Evolutionary conservation across 495 filamentous ascomycete species (phyloP).

Genomic region (Penicillium flavigenum): DNA sequence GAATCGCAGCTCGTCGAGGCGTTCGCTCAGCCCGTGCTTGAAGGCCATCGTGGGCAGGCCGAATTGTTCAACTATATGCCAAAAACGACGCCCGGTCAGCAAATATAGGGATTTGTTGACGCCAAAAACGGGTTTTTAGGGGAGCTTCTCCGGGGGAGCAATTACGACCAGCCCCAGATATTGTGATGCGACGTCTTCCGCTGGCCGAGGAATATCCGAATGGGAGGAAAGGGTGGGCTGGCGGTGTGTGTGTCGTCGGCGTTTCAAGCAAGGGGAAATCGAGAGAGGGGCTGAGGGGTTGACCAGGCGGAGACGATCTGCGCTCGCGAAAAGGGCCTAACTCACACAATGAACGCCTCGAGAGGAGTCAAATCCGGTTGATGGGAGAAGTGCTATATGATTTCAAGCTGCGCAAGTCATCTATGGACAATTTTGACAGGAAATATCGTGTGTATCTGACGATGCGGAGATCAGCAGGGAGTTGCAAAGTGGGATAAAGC

Average conservation of each 20-base stretch:
- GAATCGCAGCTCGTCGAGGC: conserved; percentile 76
- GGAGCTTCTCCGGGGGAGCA: conserved; percentile 6
- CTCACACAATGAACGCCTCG: conserved; percentile 50
- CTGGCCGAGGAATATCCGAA: conserved; percentile 9
- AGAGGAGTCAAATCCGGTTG: conserved; percentile 25
- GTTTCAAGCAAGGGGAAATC: conserved; percentile 40
- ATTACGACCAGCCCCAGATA: conserved; percentile 14
- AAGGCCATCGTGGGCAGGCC: conserved; percentile 58
- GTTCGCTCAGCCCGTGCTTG: conserved; percentile 62
- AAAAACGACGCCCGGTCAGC: conserved; percentile 27
- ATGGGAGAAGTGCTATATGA: conserved; percentile 16
- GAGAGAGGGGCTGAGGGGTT: conserved; percentile 45
- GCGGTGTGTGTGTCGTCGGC: conserved; percentile 36
- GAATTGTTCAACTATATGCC: conserved; percentile 36
- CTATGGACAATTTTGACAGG: conserved; percentile 15
- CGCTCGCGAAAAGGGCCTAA: conserved; percentile 31
- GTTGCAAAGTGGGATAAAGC: conserved; percentile 30
- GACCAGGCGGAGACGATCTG: conserved; percentile 38
- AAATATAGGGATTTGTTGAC: conserved; percentile 15
- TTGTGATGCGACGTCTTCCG: conserved; percentile 3
- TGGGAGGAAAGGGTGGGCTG: conserved; percentile 25
- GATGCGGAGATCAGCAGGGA: conserved; percentile 36
- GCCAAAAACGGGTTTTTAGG: conserved; percentile 12
- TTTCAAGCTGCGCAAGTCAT: conserved; percentile 14
- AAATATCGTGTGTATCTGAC: conserved; percentile 27